Evolutionary conservation across 208 protist genomes (phyloP), one percentile per base, ranked within the genome.

Genomic region (Angomonas ambiguus): DNA sequence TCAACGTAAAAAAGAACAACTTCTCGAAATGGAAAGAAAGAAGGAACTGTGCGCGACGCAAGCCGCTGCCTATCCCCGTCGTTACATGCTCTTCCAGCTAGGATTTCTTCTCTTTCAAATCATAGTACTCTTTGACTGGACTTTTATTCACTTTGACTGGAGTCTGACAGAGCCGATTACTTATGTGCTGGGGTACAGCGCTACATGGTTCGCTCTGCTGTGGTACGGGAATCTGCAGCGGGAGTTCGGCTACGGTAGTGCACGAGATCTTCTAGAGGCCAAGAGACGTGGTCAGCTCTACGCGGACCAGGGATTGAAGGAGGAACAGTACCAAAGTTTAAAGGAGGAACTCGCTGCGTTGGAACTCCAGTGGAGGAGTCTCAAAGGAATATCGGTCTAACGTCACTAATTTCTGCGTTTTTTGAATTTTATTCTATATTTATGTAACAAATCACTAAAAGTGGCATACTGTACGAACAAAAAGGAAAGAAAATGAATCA

Each of bases 121-220:
- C 0, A 49, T 67, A 0, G 74, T 82, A 33, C 74, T 95, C 4
- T 92, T 88, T 51, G 80, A 91, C 64, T 92, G 89, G 83, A 87
- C 82, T 10, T 95, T 91, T 63, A 65, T 95, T 35, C 80, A 83
- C 45, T 95, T 92, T 72, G 85, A 90, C 58, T 95, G 89, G 89
- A 90, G 82, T 53, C 71, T 92, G n/a, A 81, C 89, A 53, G 91
- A 96, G 79, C 91, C 91, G 30, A 93, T 96, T 53, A 94, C 91
- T 31, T 96, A 94, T 62, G 56, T 96, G 34, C 32, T 92, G 24
- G 80, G 84, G 8, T 91, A 91, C 73, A 75, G 72, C 51, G 78
- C 51, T n/a, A 83, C 82, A 34, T 96, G 91, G 85, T 51, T 91
- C 25, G 72, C 66, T 10, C 69, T 94, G 33, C 69, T 74, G 32